Percentiles rank a stretch among this genome's conserved stretches.
These are phyloP conservation scores for Aspergillus conjunctus DNA, from an alignment of 495 filamentous ascomycete species.

Conservation along the genomic window DNA sequence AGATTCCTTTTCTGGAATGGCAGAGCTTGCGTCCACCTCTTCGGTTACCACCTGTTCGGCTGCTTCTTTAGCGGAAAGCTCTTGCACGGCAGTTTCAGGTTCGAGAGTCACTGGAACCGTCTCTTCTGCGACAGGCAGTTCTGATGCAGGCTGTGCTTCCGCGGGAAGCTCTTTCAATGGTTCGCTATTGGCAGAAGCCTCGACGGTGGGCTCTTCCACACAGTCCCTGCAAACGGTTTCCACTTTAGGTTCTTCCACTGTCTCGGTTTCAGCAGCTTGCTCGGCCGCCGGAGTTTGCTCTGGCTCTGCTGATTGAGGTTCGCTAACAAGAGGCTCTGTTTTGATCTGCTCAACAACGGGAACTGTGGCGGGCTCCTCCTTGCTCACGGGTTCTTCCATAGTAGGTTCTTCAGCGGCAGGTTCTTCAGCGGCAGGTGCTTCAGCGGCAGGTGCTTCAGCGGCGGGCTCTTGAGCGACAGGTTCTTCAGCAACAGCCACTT, in stretches of 20 bases:
- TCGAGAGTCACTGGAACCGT: slow-evolving; percentile 11
- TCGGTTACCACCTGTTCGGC: neutral
- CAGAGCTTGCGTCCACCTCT: slow-evolving; percentile 1
- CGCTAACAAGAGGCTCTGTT: neutral
- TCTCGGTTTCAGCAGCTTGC: slow-evolving; percentile 1
- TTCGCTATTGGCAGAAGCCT: slow-evolving; percentile 13
- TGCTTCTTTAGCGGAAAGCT: slow-evolving; percentile 6
- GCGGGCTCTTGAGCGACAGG: neutral
- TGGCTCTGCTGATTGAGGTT: neutral
- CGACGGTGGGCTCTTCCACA: slow-evolving; percentile 20
- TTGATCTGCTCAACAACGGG: neutral
- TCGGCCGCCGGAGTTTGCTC: neutral
- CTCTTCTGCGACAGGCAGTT: slow-evolving; percentile 16
- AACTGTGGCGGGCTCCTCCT: neutral
- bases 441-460: slow-evolving; percentile 2
- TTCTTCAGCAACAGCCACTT: slow-evolving; percentile 18
- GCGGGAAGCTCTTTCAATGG: slow-evolving; percentile 9
- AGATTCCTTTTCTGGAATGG: slow-evolving; percentile 19
- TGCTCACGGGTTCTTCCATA: neutral
- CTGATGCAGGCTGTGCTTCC: slow-evolving; percentile 9
- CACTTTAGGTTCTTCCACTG: slow-evolving; percentile 11
- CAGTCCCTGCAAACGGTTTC: neutral
- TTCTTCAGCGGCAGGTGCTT: slow-evolving; percentile 13
- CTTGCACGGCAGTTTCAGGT: slow-evolving; percentile 16
- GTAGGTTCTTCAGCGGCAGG: neutral